Evolutionary conservation across 257 asterid species (phyloP), one percentile per base, ranked within the genome.

Genomic region (Salvia miltiorrhiza): DNA sequence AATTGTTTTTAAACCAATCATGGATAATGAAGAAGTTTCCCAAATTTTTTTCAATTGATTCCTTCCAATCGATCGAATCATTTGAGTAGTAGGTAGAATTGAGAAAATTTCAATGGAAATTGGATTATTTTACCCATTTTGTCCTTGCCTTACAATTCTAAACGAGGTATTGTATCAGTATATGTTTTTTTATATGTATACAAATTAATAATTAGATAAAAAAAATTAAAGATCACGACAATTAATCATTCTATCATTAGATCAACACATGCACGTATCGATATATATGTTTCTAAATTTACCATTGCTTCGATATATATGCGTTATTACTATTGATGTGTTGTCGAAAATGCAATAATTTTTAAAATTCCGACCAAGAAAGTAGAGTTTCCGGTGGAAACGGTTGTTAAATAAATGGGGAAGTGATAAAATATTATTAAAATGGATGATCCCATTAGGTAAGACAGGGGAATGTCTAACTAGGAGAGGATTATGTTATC

Each of bases 401-500:
- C 43, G 19, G 43, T 69, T 57, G 43, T 40, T 50, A 65, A 54
- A 76, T 21, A 41, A 80, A 53, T 35, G 26, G 35, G 73, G 77
- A 50, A 10, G 19, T 21, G 10, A 74, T 45, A 66, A 19, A 45
- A 44, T 19, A 63, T 70, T 53, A 64, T 65, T 43, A 11, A 40
- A 11, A 12, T 70, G 54, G 54, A 76, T 47, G 30, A 55, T 62
- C 21, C 49, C 55, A 58, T 62, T 19, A 61, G 45, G 69, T 44
- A 69, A 67, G 86, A 70, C 80, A 69, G 52, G 78, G 70, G 78
- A 76, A 79, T 70, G 79, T 76, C 80, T 33, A 73, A 79, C 70
- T 76, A 55, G 11, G 63, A 76, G 52, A 66, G 73, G 79, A 77
- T 76, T 68, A 65, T 76, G 60, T 73, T 60, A 66, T 73, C 70